Base-by-base conservation (phyloP, 2,329 filamentous ascomycete genomes). In the Zymoseptoria crescenta region DNA sequence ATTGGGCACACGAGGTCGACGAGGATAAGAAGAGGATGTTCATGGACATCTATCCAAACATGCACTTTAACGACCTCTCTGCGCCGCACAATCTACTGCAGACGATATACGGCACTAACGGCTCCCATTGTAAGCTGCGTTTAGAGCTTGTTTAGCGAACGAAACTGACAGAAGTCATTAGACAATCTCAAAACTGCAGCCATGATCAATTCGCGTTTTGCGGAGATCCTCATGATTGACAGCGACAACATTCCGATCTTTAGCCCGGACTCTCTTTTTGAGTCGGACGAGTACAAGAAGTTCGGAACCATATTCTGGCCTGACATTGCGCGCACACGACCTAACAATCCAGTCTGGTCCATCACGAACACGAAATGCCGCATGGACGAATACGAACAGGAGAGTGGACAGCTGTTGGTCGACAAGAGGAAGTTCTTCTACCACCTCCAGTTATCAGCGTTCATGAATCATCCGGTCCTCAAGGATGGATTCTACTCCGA, bases 231-330 rank as follows among this genome's bases (percentile, higher is more conserved):
- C 9, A 61, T 74, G 1, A 60, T 74, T n/a, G 73, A 74, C 62
- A 71, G 71, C 8, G 73, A 74, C 62, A 74, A 74, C 56, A 65
- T 74, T 52, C 72, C 72, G 16, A 59, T 69, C 35, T 58, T 70
- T n/a, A 67, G 68, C 41, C 72, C 72, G 2, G 68, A 60, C 19
- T 51, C 55, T 6, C 64, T 74, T 8, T 74, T 63, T 56, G 64
- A 70, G 30, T 72, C 71, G 1, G 41, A 60, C 2, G 57, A 56
- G 4, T 68, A 67, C 52, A 64, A 66, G 27, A 65, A 70, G 55
- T 71, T 65, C 58, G 72, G 71, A 56, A 70, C 69, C 10, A 55
- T 74, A 21, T 74, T 74, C 63, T 74, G 72, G 72, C 73, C 73
- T 13, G 73, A 75, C 56, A 72, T 73, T 56, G 66, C 71, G 20